Percentiles rank a stretch among this genome's conserved stretches.
These are phyloP conservation scores for Xylaria castorea DNA, from an alignment of 495 filamentous ascomycete species.

Conservation along the genomic window DNA sequence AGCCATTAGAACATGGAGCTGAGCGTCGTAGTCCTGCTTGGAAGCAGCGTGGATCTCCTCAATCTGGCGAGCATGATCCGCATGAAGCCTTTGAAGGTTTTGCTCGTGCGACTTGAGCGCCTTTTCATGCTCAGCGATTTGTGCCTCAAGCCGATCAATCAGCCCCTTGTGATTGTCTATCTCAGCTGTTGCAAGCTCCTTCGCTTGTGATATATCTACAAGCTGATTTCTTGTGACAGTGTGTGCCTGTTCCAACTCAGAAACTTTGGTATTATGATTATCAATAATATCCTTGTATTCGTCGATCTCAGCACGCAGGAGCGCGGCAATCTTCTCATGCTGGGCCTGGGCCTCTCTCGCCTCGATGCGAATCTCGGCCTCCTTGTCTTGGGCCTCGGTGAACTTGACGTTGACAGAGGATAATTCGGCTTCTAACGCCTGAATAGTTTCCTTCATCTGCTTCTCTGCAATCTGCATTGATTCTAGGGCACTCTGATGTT, in stretches of 20 bases:
- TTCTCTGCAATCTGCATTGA: conserved; percentile 77
- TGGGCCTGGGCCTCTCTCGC: conserved; percentile 47
- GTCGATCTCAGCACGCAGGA: conserved; percentile 76
- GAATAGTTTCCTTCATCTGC: conserved; percentile 72
- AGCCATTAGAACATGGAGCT: conserved; percentile 51
- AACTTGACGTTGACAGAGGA: conserved; percentile 48
- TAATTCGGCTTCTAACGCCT: conserved; percentile 68
- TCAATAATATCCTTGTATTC: conserved; percentile 76
- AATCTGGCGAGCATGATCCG: conserved; percentile 53
- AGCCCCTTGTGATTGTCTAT: conserved; percentile 59
- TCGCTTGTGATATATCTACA: conserved; percentile 53
- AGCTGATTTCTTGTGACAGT: conserved; percentile 64
- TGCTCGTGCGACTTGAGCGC: conserved; percentile 57
- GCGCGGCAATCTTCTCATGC: conserved; percentile 70
- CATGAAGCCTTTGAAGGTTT: conserved; percentile 51
- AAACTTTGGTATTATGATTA: conserved; percentile 66
- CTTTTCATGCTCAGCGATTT: conserved; percentile 61
- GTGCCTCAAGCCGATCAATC: conserved; percentile 62
- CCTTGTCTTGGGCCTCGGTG: conserved; percentile 41
- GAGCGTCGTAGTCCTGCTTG: conserved; percentile 50
- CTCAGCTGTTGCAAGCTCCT: conserved; percentile 53
- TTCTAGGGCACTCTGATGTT: conserved; percentile 73
- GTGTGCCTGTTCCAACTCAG: conserved; percentile 70
- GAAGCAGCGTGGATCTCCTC: conserved; percentile 55
- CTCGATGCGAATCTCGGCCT: conserved; percentile 20